Percentiles rank a stretch among this genome's conserved stretches.
Evolutionary conservation across 148 eudicot genomes (phyloP).

Genomic region (Selenicereus undatus): DNA sequence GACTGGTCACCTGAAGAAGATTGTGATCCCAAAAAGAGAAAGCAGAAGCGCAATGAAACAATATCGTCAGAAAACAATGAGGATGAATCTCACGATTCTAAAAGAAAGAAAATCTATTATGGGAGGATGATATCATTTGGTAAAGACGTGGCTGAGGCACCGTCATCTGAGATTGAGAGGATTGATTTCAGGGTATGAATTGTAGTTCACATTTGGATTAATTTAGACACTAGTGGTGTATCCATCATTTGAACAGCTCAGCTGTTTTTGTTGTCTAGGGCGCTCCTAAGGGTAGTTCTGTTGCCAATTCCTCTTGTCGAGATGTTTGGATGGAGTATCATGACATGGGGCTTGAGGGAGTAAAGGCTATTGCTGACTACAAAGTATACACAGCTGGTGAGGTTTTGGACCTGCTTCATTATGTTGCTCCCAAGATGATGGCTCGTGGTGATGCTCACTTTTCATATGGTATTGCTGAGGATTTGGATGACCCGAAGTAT

Average conservation of each 20-base stretch:
- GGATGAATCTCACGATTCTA: constrained; percentile 30
- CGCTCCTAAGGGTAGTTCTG: constrained; percentile 71
- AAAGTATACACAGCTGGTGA: constrained; percentile 77
- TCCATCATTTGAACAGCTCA: neutral
- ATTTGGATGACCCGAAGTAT: constrained; percentile 82
- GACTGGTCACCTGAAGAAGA: constrained; percentile 97
- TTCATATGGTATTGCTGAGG: constrained; percentile 90
- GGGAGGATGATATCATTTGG: constrained; percentile 91
- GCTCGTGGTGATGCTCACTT: constrained; percentile 76
- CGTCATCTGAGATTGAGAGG: constrained; percentile 58
- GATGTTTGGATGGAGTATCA: constrained; percentile 98
- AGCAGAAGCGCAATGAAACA: constrained; percentile 36
- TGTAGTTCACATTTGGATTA: neutral
- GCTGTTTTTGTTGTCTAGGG: constrained; percentile 39
- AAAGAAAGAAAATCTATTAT: constrained; percentile 41
- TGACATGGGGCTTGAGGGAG: constrained; percentile 91
- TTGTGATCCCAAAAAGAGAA: constrained; percentile 44
- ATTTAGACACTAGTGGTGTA: neutral
- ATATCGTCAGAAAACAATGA: constrained; percentile 26
- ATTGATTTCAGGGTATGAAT: constrained; percentile 73
- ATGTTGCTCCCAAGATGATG: constrained; percentile 95
- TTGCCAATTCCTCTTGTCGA: constrained; percentile 67
- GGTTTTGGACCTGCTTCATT: constrained; percentile 62
- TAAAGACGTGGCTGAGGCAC: constrained; percentile 57
- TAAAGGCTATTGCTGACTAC: constrained; percentile 81